phyloP scores from a whole-genome alignment of 768 basidiomycete genomes.

The Boletus pseudo-olivaceus region DNA sequence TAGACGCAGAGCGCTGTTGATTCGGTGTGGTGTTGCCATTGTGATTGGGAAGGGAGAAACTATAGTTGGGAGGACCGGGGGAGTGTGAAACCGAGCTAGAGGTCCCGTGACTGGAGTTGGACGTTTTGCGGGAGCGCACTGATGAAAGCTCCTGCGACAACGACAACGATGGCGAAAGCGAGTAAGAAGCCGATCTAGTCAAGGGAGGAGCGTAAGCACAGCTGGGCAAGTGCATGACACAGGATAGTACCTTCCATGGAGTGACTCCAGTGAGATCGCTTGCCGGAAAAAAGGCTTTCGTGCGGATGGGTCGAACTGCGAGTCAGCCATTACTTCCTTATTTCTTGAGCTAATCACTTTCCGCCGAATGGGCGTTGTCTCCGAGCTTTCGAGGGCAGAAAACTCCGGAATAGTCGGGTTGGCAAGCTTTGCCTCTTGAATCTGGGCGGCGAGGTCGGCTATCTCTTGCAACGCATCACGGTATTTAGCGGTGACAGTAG shows the following conservation, averaged over 20 bases:
- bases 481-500: conserved; percentile 77
- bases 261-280: conserved; percentile 82
- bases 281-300: conserved; percentile 84
- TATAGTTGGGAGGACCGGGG: conserved; percentile 54
- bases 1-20: conserved; percentile 73
- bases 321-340: conserved; percentile 43
- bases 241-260: conserved; percentile 70
- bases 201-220: conserved; percentile 12
- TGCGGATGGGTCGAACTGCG: conserved; percentile 49
- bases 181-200: conserved; percentile 83
- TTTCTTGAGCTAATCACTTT: conserved; percentile 49
- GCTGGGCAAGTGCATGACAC: background rate
- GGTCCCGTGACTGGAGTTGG: conserved; percentile 72
- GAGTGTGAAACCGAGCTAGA: conserved; percentile 65
- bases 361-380: conserved; percentile 46
- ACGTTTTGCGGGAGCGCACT: conserved; percentile 80
- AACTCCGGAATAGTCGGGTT: conserved; percentile 44
- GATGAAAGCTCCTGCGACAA: conserved; percentile 96
- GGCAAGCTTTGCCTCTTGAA: conserved; percentile 78
- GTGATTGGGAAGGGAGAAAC: conserved; percentile 49
- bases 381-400: conserved; percentile 38
- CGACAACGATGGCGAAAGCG: conserved; percentile 92
- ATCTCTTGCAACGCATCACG: conserved; percentile 88
- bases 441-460: conserved; percentile 87
- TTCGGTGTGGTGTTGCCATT: conserved; percentile 24